Evolutionary conservation across 441 rosid species (phyloP).

Genomic region (Isatis lusitanica): DNA sequence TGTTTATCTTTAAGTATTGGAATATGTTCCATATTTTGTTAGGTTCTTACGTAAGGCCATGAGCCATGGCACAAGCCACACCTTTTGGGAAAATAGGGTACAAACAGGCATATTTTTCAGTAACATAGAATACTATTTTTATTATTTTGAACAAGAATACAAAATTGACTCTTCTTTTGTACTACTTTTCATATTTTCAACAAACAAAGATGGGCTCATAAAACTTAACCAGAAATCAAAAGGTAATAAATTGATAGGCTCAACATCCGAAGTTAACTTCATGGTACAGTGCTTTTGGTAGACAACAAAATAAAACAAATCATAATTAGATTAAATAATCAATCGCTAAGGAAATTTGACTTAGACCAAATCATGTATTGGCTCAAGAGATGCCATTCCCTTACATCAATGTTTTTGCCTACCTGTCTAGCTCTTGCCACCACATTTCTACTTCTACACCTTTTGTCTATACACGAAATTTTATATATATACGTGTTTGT

Average conservation of each 20-base stretch:
- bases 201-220: constrained; percentile 29
- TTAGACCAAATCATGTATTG: constrained; percentile 33
- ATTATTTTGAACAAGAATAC: background rate
- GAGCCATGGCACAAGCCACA: constrained; percentile 29
- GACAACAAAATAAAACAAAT: background rate
- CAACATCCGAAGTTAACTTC: constrained; percentile 21
- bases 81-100: constrained; percentile 23
- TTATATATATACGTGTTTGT: background rate
- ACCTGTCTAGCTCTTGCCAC: constrained; percentile 39
- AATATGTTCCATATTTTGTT: constrained; percentile 22
- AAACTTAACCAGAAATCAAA: constrained; percentile 19
- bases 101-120: constrained; percentile 17
- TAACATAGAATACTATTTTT: background rate
- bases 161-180: constrained; percentile 32
- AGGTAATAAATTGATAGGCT: constrained; percentile 28
- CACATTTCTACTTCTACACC: constrained; percentile 30
- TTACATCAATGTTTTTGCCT: constrained; percentile 30
- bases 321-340: constrained; percentile 22
- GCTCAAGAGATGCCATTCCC: constrained; percentile 33
- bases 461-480: constrained; percentile 22
- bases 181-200: constrained; percentile 27
- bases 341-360: constrained; percentile 19
- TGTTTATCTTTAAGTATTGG: constrained; percentile 6
- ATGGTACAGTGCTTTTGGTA: constrained; percentile 15
- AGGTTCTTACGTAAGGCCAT: constrained; percentile 36